These are phyloP conservation scores for Fusarium nodosum DNA, from an alignment of 2,329 filamentous ascomycete species.

Conservation along the genomic window DNA sequence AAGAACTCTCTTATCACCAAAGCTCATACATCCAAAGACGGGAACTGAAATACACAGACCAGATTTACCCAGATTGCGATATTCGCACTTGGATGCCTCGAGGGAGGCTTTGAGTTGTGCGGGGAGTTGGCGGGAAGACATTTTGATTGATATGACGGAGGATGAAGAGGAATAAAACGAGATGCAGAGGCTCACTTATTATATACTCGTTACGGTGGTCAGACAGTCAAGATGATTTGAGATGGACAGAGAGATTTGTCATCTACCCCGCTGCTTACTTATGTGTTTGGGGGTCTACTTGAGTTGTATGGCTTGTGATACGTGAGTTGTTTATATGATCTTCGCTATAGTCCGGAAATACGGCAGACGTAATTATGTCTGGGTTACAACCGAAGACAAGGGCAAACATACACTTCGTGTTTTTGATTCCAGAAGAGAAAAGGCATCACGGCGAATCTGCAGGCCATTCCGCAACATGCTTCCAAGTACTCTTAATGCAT, in stretches of 20 bases:
- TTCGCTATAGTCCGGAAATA: not conserved
- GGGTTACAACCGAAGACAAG: too few species aligned
- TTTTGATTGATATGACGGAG: not conserved
- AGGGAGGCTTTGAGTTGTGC: constrained; percentile 30
- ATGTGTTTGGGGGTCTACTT: too few species aligned
- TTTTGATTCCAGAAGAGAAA: too few species aligned
- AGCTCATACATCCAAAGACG: constrained; percentile 37
- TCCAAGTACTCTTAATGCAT: too few species aligned
- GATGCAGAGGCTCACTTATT: not conserved
- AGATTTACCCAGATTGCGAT: constrained; percentile 30
- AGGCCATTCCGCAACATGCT: too few species aligned
- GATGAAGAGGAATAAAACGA: not conserved
- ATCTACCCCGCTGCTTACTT: constrained; percentile 22
- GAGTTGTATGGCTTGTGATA: not conserved
- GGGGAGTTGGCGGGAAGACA: constrained; percentile 27
- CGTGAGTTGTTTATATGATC: not conserved
- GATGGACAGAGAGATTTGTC: not conserved
- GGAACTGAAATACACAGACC: constrained; percentile 32
- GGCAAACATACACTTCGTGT: too few species aligned
- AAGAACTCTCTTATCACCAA: constrained; percentile 26
- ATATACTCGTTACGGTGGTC: not conserved
- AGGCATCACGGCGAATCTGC: too few species aligned
- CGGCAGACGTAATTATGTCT: not conserved
- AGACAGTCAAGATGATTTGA: not conserved
- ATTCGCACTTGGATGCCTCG: constrained; percentile 36